Base-by-base conservation (phyloP, 2,329 filamentous ascomycete genomes). In the Penicillium sp. region DNA sequence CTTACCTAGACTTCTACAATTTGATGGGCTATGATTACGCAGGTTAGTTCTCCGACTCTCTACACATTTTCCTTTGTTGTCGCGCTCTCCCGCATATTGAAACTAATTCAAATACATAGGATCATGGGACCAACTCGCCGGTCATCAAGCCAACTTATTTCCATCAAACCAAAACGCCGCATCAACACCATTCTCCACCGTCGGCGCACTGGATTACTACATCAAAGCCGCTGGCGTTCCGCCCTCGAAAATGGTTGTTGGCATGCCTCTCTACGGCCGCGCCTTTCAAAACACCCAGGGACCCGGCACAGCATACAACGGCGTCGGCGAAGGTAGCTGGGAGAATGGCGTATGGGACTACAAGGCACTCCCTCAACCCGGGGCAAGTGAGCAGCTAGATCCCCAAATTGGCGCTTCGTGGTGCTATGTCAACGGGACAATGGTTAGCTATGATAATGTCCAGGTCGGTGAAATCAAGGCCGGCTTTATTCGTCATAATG, bases 181-280 rank as follows among this genome's bases (percentile, higher is more conserved):
- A 1, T 79, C 80, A 48, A 97, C 93, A 0, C 91, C 91, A 0
- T 96, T 94, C 75, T 90, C 83, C 66, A 90, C 88, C 8, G 77
- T 81, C 5, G 77, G 79, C 0, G 91, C 91, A 0, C 74, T 97
- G 1, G 76, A 85, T 9, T 79, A 86, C 66, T 97, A 97, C 74
- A 77, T 82, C 40, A 71, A 77, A 2, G 79, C 78, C 1, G 85
- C 85, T 14, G 65, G 67, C 3, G 85, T 97, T 0, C 71, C 81
- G 0, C 69, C 84, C 0, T 68, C 78, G 57, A 96, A 96, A 75
- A 83, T 97, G 47, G 87, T 96, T 5, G 71, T 97, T n/a, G 92
- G 93, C 3, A 94, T 96, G 90, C 92, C 93, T 6, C 77, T 97
- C n/a, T 97, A 97, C 70, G 93, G 93, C 3, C 89, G 91, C 42